Base-by-base conservation (phyloP, 1,284 basidiomycete genomes). In the Albatrellus sp. region DNA sequence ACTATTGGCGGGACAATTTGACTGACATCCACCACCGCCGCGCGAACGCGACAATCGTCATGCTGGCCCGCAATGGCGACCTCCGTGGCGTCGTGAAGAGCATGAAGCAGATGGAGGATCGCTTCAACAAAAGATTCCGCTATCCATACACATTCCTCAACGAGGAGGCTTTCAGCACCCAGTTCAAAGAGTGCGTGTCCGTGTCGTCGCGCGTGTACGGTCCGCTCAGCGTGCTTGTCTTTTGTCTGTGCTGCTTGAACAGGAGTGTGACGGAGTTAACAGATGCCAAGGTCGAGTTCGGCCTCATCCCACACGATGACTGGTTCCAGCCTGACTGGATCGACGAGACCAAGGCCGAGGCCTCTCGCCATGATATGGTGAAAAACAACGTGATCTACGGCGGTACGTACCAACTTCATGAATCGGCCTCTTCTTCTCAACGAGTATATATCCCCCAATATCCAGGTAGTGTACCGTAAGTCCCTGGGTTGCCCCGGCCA, bases 81-180 rank as follows among this genome's bases (percentile, higher is more conserved):
- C 60, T 90, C 43, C 64, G 73, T 50, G 77, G 79, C 3, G 75
- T 88, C 49, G 61, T 83, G 46, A 71, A 61, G 52, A 84, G 78
- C 56, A 67, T 85, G 61, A 81, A 79, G 57, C 80, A 84, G 57
- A 67, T 82, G 62, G 81, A 85, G 55, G 80, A 84, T 55, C 67
- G 78, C 41, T 84, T 90, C 66, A 90, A 90, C 65, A 77, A 79
- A 52, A 82, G 83, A 57, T 87, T 81, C 55, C 64, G 72, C 35
- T 90, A 90, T 59, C 83, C 85, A 36, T 90, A 84, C 54, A 77
- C 87, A 32, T 82, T 90, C 60, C 66, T 90, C 48, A 90, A 90
- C 54, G 87, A 90, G 37, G 67, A 81, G 44, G 67, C 68, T 1
- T 90, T 90, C 57, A 65, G 71, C 10, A 80, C 83, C 10, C 66